These are phyloP conservation scores for Dendrobium officinale DNA, from an alignment of 106 monocot genomes.

Conservation along the genomic window DNA sequence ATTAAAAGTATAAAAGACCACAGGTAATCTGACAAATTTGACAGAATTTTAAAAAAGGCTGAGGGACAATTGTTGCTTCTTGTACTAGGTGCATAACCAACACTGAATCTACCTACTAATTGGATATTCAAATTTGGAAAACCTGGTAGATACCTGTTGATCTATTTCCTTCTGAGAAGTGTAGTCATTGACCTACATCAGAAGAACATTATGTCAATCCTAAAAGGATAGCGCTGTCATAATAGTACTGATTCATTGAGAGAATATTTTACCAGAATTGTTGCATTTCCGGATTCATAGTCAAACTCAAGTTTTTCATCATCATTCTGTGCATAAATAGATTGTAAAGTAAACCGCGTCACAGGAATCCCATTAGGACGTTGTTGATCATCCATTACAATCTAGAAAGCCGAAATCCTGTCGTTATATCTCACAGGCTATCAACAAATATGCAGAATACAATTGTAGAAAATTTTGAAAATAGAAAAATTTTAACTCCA, in stretches of 20 bases:
- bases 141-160: constrained; percentile 53
- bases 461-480: background rate
- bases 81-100: background rate
- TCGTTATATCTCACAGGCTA: background rate
- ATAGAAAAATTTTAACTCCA: background rate
- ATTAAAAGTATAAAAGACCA: background rate
- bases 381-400: constrained; percentile 96
- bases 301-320: constrained; percentile 98
- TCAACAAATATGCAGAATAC: background rate
- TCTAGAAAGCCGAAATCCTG: constrained; percentile 28
- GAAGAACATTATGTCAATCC: constrained; percentile 14
- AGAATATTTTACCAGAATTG: constrained; percentile 50
- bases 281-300: constrained; percentile 90
- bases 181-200: constrained; percentile 71
- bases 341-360: constrained; percentile 80
- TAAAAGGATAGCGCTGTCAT: background rate
- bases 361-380: constrained; percentile 93
- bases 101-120: background rate
- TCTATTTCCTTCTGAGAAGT: constrained; percentile 77
- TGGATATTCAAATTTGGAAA: background rate
- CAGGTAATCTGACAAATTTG: background rate
- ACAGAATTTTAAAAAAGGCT: background rate
- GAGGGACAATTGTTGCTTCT: background rate
- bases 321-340: constrained; percentile 88
- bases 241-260: background rate